Base-by-base conservation (phyloP, 2,329 filamentous ascomycete species). In the Fusarium gaditjirri region DNA sequence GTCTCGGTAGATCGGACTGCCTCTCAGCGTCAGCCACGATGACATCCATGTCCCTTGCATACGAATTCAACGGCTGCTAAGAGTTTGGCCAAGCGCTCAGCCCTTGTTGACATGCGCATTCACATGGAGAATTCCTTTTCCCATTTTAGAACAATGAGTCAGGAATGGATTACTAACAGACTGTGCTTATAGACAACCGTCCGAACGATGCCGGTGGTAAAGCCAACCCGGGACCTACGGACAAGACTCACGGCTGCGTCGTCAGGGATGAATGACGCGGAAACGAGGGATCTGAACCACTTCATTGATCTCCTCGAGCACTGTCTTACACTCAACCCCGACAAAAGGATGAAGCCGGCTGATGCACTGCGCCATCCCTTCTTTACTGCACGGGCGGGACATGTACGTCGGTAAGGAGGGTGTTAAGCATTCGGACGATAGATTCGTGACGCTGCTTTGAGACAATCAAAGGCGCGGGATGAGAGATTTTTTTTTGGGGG, bases 331-430 rank as follows among this genome's bases (percentile, higher is more conserved):
- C 87, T 98, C 72, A 97, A 98, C 78, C 94, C 95, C 2, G 95
- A 97, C 80, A 97, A 97, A 86, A 89, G 96, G 70, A 93, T 96
- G 77, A 95, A 93, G 50, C 93, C 96, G 1, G 86, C 88, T 19
- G 95, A 98, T 78, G 96, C 96, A 53, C 84, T 98, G 76, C 92
- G 91, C 78, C 95, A 98, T 84, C 93, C 93, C 2, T 98, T 98
- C 82, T 94, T 98, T 76, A 84, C 83, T 31, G 83, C 86, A 29
- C 74, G 67, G 60, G 62, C 76, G 50, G 77, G 76, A 41, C 52
- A 70, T 33, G 62, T 76, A 38, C 76, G 78, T 50, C 73, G 76
- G 57, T 79, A 56, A 66, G 41, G 44, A 46, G 41, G 29, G 44
- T 33, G 27, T 23, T 13, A 50, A 38, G 58, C 50, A 66, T 68